Conservation (phyloP, 371 early-diverging fungal genomes). For the Funneliformis caledonium region DNA sequence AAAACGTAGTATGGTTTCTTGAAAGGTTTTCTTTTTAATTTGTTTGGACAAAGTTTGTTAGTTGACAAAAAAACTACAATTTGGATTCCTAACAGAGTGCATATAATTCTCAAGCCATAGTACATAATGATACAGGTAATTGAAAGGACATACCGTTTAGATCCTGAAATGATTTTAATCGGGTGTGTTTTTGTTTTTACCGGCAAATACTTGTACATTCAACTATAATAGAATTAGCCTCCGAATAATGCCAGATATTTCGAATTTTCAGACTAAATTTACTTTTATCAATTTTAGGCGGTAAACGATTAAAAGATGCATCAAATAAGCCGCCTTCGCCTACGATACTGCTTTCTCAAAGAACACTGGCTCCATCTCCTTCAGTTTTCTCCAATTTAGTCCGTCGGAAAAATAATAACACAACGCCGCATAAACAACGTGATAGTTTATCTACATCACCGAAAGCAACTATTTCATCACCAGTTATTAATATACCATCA, state of each 20-base stretch:
- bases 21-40: background rate
- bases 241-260: no score
- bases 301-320: conserved; percentile 4
- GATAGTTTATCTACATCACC: conserved; percentile 8
- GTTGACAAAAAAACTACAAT: conserved; percentile 32
- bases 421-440: conserved; percentile 19
- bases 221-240: background rate
- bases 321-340: background rate
- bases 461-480: background rate
- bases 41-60: conserved; percentile 23
- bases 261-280: background rate
- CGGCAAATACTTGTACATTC: background rate
- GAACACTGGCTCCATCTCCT: conserved; percentile 6
- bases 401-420: conserved; percentile 23
- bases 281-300: background rate
- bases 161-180: background rate
- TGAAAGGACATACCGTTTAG: background rate
- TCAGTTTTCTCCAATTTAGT: conserved; percentile 33
- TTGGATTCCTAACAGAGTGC: conserved; percentile 39
- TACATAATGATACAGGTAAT: conserved; percentile 31
- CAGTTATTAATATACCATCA: background rate
- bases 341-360: conserved; percentile 9
- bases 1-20: conserved; percentile 39
- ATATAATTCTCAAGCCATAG: conserved; percentile 28
- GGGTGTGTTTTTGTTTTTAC: background rate